These are phyloP conservation scores for Viola pubescens DNA, from an alignment of 441 rosid genomes.

Conservation along the genomic window DNA sequence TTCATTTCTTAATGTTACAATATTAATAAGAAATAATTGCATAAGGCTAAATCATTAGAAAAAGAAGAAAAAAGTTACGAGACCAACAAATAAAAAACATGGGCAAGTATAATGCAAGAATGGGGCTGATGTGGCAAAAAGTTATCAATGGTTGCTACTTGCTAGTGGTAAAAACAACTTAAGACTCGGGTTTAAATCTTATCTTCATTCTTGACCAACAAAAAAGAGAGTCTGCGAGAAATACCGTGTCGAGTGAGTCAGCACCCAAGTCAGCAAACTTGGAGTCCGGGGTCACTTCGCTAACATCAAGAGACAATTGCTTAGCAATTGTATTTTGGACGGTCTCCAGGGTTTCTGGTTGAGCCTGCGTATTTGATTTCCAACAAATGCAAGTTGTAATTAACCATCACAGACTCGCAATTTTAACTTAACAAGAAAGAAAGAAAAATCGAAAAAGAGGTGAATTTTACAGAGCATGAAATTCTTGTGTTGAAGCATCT, in stretches of 20 bases:
- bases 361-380: constrained; percentile 24
- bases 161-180: neutral
- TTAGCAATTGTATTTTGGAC: constrained; percentile 56
- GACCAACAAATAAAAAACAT: no score
- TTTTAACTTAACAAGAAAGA: neutral
- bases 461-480: constrained; percentile 41
- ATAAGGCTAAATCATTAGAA: no score
- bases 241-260: constrained; percentile 64
- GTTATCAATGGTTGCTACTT: neutral
- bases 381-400: no score
- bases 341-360: constrained; percentile 40
- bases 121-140: no score
- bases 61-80: no score
- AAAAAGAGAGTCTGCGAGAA: neutral
- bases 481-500: constrained; percentile 29
- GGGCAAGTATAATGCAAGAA: no score
- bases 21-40: no score
- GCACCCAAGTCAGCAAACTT: constrained; percentile 71
- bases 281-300: constrained; percentile 46
- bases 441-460: neutral
- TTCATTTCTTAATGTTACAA: neutral
- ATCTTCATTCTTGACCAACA: no score
- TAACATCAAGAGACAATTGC: constrained; percentile 50
- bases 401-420: neutral
- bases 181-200: neutral